A percentile compares a stretch with the other conserved stretches of the same genome.
phyloP scores from a whole-genome alignment of 1,284 basidiomycete genomes.

The Tilletia walkeri region DNA sequence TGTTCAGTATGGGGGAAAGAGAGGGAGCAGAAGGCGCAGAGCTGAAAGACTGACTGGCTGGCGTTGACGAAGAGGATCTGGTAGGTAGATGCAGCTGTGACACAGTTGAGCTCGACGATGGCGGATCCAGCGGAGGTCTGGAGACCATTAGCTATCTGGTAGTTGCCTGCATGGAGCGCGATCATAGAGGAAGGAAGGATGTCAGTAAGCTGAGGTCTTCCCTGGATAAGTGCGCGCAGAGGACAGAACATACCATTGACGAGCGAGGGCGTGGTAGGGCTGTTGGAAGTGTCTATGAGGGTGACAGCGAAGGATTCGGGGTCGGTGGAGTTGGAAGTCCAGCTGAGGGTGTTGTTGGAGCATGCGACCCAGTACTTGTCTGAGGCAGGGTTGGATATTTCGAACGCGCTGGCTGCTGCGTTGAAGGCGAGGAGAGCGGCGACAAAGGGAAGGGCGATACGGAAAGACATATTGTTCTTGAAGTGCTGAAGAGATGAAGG shows the following conservation, averaged over 20 bases:
- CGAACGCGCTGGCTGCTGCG: not conserved
- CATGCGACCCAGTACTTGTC: conserved; percentile 24
- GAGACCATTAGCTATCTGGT: conserved; percentile 24
- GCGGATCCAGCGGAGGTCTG: conserved; percentile 17
- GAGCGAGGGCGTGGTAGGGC: conserved; percentile 8
- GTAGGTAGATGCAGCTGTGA: conserved; percentile 16
- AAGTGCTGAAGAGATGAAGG: too few species aligned
- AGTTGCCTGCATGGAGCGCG: conserved; percentile 16
- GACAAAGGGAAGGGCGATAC: not conserved
- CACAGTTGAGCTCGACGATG: conserved; percentile 16
- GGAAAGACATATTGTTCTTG: too few species aligned
- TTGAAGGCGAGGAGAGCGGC: conserved; percentile 9
- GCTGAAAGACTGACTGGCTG: too few species aligned
- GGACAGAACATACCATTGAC: not conserved
- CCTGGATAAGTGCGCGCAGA: not conserved
- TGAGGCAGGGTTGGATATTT: conserved; percentile 13
- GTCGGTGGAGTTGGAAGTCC: conserved; percentile 22
- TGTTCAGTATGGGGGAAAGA: too few species aligned
- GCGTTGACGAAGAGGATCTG: conserved; percentile 21
- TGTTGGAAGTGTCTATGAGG: conserved; percentile 18
- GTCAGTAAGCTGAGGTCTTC: not conserved
- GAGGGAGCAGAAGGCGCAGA: too few species aligned
- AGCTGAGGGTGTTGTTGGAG: conserved; percentile 22
- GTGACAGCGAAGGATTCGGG: conserved; percentile 19
- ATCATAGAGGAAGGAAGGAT: not conserved